phyloP scores from a whole-genome alignment of 106 monocot species.

The Triglochin maritima region DNA sequence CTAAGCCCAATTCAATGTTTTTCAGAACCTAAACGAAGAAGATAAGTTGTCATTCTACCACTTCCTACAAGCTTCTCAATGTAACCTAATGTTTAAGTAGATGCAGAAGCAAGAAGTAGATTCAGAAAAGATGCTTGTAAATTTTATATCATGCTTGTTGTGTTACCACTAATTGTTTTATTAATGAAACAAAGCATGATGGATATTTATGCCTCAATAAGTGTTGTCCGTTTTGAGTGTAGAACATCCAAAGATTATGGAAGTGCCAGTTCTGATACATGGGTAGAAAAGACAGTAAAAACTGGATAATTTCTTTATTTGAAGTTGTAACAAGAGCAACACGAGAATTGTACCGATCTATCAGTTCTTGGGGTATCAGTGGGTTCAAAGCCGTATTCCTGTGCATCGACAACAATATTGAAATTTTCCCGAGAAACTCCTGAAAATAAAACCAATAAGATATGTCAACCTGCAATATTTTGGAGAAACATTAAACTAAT shows the following conservation, averaged over 20 bases:
- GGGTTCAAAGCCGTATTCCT: conserved; percentile 70
- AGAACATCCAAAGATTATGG: no score
- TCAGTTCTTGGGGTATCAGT: conserved; percentile 96
- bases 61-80: background rate
- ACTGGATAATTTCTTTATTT: background rate
- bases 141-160: no score
- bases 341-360: conserved; percentile 59
- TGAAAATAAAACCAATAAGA: conserved; percentile 11
- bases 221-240: no score
- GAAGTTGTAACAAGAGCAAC: background rate
- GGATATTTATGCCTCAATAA: no score
- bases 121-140: background rate
- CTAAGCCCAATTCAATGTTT: conserved; percentile 78
- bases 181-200: no score
- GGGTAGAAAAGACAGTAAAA: no score
- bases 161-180: no score
- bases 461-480: background rate
- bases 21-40: conserved; percentile 35
- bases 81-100: background rate
- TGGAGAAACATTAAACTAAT: background rate
- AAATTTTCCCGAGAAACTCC: conserved; percentile 77
- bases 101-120: background rate
- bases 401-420: conserved; percentile 51
- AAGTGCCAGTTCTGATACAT: no score
- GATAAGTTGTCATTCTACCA: background rate